Evolutionary conservation across 495 filamentous ascomycete species (phyloP).

Genomic region (Talaromyces trachyspermus): DNA sequence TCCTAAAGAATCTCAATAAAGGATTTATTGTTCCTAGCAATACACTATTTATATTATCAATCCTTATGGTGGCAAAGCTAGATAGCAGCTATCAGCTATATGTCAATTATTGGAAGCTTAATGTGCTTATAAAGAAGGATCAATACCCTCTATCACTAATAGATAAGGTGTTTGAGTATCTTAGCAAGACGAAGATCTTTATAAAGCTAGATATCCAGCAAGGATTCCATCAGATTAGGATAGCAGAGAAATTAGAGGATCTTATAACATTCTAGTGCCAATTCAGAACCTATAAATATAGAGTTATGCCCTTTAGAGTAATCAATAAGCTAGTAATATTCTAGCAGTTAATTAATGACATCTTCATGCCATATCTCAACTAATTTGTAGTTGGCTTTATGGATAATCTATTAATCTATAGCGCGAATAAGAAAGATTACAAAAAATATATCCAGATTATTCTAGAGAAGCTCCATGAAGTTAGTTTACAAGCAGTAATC

Average conservation of each 20-base stretch:
- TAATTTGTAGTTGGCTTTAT: constrained; percentile 24
- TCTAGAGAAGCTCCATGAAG: constrained; percentile 11
- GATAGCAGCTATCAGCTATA: constrained; percentile 30
- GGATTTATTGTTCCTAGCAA: constrained; percentile 16
- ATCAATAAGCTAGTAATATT: constrained; percentile 18
- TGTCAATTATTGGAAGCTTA: constrained; percentile 38
- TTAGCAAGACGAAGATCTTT: constrained; percentile 27
- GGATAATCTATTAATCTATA: constrained; percentile 30
- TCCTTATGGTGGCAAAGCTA: constrained; percentile 30
- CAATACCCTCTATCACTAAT: constrained; percentile 39
- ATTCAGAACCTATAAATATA: constrained; percentile 24
- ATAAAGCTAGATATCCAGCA: constrained; percentile 39
- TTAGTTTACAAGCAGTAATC: constrained; percentile 12
- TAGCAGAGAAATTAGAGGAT: constrained; percentile 16
- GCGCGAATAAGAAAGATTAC: constrained; percentile 19
- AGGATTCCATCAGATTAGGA: constrained; percentile 31
- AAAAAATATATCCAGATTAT: constrained; percentile 12
- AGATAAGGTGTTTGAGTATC: constrained; percentile 26
- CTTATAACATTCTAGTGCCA: constrained; percentile 22
- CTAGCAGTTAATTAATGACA: constrained; percentile 23
- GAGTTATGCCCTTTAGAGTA: constrained; percentile 26
- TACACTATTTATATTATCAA: constrained; percentile 14
- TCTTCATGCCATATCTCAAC: constrained; percentile 16
- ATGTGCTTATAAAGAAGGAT: constrained; percentile 35
- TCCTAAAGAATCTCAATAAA: constrained; percentile 14